A percentile compares a stretch with the other conserved stretches of the same genome.
phyloP scores from a whole-genome alignment of 2,329 filamentous ascomycete species.

The Chrysosporium queenslandicum region DNA sequence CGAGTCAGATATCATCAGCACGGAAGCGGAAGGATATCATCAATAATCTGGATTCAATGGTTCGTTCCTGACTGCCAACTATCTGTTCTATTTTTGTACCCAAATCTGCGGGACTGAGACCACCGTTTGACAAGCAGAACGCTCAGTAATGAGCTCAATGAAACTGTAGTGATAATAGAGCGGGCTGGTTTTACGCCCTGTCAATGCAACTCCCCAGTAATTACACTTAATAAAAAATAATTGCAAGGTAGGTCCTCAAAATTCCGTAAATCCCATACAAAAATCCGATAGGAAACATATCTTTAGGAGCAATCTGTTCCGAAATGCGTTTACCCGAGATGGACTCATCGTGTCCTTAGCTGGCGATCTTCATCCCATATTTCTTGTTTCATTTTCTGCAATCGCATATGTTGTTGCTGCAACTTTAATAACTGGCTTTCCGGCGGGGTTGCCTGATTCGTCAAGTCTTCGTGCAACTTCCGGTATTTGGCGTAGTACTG shows the following conservation, averaged over 20 bases:
- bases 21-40: no score
- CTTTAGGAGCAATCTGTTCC: background rate
- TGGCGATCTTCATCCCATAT: slow-evolving; percentile 41
- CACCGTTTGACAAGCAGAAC: no score
- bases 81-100: no score
- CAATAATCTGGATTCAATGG: no score
- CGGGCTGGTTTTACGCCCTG: background rate
- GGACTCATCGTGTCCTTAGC: slow-evolving; percentile 21
- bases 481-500: slow-evolving; percentile 50
- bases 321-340: background rate
- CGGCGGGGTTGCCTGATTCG: slow-evolving; percentile 34
- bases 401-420: slow-evolving; percentile 44
- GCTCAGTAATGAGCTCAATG: background rate
- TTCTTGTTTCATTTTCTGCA: slow-evolving; percentile 50
- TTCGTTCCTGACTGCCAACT: no score
- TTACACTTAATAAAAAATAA: background rate
- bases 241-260: background rate
- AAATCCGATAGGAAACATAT: background rate
- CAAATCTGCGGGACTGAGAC: no score
- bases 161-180: background rate
- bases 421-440: slow-evolving; percentile 44
- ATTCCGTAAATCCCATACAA: background rate
- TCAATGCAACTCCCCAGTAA: background rate
- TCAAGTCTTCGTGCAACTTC: slow-evolving; percentile 43
- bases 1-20: no score